Evolutionary conservation across 305 asterid species (phyloP).

Genomic region (Salvia sclarea): DNA sequence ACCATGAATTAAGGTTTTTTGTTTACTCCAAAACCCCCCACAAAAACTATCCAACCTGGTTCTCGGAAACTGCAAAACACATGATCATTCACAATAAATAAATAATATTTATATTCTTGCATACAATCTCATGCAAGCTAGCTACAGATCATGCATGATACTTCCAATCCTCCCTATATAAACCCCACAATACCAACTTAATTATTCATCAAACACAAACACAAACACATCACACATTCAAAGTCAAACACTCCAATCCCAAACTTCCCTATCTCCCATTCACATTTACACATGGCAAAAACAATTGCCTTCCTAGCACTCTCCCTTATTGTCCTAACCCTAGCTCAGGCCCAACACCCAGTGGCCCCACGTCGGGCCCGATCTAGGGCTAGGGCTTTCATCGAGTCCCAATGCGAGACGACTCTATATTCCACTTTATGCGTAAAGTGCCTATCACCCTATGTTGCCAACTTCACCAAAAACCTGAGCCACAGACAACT

Average conservation of each 20-base stretch:
- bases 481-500: conserved; percentile 40
- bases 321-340: conserved; percentile 36
- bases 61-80: conserved; percentile 45
- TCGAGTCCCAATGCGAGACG: conserved; percentile 44
- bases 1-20: conserved; percentile 42
- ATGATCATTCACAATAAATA: conserved; percentile 21
- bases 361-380: conserved; percentile 17
- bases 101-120: neutral
- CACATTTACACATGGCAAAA: conserved; percentile 37
- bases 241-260: neutral
- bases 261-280: neutral
- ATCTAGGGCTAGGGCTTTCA: conserved; percentile 46
- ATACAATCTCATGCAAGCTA: conserved; percentile 29
- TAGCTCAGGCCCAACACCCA: conserved; percentile 28
- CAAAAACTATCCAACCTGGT: conserved; percentile 30
- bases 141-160: conserved; percentile 27
- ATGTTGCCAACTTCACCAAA: conserved; percentile 30
- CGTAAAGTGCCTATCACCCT: conserved; percentile 37
- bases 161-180: conserved; percentile 38
- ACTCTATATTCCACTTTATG: conserved; percentile 53
- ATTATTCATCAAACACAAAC: conserved; percentile 22
- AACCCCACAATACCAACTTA: conserved; percentile 34
- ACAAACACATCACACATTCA: conserved; percentile 17
- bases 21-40: conserved; percentile 27
- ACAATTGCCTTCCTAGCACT: conserved; percentile 23